Conservation (phyloP, 2,329 filamentous ascomycete species). For the Phaeosphaeria sp. region DNA sequence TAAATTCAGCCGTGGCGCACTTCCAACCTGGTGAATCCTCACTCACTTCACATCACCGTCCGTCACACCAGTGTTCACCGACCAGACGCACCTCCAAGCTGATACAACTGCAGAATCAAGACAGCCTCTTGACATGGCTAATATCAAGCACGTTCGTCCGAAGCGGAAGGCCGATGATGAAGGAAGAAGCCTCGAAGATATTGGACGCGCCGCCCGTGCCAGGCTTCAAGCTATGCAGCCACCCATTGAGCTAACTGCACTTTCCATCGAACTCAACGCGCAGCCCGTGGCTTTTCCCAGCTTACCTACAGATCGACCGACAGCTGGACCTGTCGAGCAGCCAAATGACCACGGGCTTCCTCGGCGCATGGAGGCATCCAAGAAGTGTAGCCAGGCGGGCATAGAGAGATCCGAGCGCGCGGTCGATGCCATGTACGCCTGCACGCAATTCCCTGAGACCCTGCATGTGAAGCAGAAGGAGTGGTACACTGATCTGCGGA, state of each 20-base stretch:
- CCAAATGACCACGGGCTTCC: conserved; percentile 3
- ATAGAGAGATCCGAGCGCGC: conserved; percentile 1
- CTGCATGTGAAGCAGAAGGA: conserved; percentile 5
- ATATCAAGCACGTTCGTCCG: conserved; percentile 5
- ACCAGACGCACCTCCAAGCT: background rate
- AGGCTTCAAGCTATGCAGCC: background rate
- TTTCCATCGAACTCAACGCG: background rate
- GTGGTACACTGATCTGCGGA: conserved; percentile 19
- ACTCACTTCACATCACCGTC: background rate
- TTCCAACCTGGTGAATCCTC: background rate
- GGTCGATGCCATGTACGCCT: conserved; percentile 12
- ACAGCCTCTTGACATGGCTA: conserved; percentile 6
- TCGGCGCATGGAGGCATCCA: conserved; percentile 7
- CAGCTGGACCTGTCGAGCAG: background rate
- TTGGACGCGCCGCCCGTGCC: background rate
- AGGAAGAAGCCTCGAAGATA: background rate
- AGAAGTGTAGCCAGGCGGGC: background rate
- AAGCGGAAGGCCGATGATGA: background rate
- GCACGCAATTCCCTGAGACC: conserved; percentile 3
- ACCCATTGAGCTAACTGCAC: background rate
- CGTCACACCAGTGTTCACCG: background rate
- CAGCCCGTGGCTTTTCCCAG: conserved; percentile 14
- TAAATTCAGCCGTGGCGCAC: background rate
- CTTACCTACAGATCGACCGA: background rate
- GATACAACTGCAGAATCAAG: background rate